Base-by-base conservation (phyloP, 257 asterid species). In the Haberlea rhodopensis region DNA sequence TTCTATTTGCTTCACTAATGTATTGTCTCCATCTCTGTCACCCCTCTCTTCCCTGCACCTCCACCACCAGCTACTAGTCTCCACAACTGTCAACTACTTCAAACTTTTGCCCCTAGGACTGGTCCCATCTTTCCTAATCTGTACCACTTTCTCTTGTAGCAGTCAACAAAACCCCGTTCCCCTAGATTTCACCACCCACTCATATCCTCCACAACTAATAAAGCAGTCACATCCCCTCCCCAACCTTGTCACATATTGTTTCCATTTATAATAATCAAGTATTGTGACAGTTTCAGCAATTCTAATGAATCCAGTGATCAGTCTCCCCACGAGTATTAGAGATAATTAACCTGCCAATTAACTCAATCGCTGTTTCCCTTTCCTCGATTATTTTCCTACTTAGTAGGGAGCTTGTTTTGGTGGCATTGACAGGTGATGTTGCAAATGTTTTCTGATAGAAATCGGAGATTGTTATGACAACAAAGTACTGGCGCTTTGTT, bases 401-500 rank as follows among this genome's bases (percentile, higher is more conserved):
- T 37, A 2, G 16, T 28, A 21, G 23, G 34, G 15, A 24, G 54
- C 27, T 22, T 60, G 53, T 51, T 19, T 15, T 23, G 62, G 37
- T 15, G 37, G 55, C 3, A 45, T 16, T 23, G 59, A 52, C 6
- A 23, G 51, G 18, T 53, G 37, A 63, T 27, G 27, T 27, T 63
- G 57, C n/a, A 24, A 27, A 45, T 43, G 31, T 22, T 18, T 63
- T 63, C 53, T 27, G 29, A 48, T 11, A 37, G 18, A 37, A 37
- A 37, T 37, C 13, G 46, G 3, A 37, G 46, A 10, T 48, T n/a
- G 27, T 29, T 9, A 31, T 8, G 23, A 23, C 21, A 11, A 16
- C 31, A 53, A 65, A 64, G 29, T 53, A 31, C 5, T 53, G 54
- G 55, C 22, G 1, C n/a, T n/a, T n/a, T n/a, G n/a, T n/a, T n/a